Base-by-base conservation (phyloP, 1,139 yeast genomes). In the Ashbya aceris region DNA sequence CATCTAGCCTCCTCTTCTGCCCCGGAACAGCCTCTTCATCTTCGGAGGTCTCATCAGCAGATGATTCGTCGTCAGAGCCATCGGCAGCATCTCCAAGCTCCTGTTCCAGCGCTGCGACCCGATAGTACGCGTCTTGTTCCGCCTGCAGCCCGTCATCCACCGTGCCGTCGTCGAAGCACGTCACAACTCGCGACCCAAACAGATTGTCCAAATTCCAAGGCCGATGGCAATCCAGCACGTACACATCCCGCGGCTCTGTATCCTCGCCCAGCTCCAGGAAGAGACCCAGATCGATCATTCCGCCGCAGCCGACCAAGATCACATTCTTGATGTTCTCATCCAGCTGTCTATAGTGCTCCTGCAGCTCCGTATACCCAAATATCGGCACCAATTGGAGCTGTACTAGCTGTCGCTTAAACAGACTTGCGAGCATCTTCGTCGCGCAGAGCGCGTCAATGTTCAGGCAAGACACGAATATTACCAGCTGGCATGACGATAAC, bases 121-220 rank as follows among this genome's bases (percentile, higher is more conserved):
- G 66, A 26, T 66, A 60, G 53, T 81, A 83, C 8, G 91, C 83
- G 7, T 63, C 60, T 49, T 69, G 73, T 52, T 79, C 82, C 2
- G 62, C 57, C n/a, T 46, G 46, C 41, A 83, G 60, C 40, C 75
- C 77, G 34, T 71, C 73, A 40, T 78, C 80, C 2, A 86, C 71
- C 40, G 67, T 70, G 1, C 96, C 96, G 59, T 91, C 98, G 56
- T 91, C 97, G 47, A 89, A 74, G 60, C 97, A 91, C 5, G 76
- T 70, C 8, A 91, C 77, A 52, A 78, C 70, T n/a, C 77, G 75
- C 2, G 94, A 80, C 2, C 95, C 96, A 69, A 85, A 89, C 41
- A 91, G 60, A 60, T 93, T 93, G 58, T 89, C 96, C 51, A 93
- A 67, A 61, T 87, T 87, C 97, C 97, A 91, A 2, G 98, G 99